A percentile compares a stretch with the other conserved stretches of the same genome.
Conservation (phyloP, 2,329 filamentous ascomycete species). For the Nemania bipapillata region DNA sequence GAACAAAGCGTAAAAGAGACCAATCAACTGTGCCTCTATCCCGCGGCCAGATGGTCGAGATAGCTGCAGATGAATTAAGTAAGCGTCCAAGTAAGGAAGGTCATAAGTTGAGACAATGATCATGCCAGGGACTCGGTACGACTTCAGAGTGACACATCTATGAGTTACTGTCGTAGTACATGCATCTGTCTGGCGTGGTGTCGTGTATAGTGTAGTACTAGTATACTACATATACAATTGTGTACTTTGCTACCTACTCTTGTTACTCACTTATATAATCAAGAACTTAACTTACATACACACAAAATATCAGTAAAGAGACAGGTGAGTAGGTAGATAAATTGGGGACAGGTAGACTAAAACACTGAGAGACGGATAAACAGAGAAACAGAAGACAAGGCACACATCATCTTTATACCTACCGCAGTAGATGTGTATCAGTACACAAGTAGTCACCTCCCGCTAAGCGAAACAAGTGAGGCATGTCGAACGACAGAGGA, state of each 20-base stretch:
- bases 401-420: no score
- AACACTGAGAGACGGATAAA: no score
- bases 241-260: no score
- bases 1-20: slow-evolving; percentile 3
- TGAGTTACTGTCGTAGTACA: not conserved
- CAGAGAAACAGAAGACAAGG: not conserved
- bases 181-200: not conserved
- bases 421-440: not conserved
- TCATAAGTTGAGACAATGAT: slow-evolving; percentile 10
- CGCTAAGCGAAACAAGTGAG: not conserved
- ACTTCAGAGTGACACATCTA: slow-evolving; percentile 1
- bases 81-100: slow-evolving; percentile 24
- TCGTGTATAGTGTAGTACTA: no score
- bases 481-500: not conserved
- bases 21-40: not conserved
- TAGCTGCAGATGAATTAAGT: slow-evolving; percentile 3
- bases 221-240: no score
- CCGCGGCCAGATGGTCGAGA: not conserved
- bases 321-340: no score
- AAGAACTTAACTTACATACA: not conserved
- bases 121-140: slow-evolving; percentile 31
- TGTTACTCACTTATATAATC: no score
- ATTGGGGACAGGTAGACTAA: no score
- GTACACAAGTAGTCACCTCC: not conserved
- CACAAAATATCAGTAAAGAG: no score